Evolutionary conservation across 352 stramenopile species (phyloP).

Genomic region (Phytopythium cucurbitacearum): DNA sequence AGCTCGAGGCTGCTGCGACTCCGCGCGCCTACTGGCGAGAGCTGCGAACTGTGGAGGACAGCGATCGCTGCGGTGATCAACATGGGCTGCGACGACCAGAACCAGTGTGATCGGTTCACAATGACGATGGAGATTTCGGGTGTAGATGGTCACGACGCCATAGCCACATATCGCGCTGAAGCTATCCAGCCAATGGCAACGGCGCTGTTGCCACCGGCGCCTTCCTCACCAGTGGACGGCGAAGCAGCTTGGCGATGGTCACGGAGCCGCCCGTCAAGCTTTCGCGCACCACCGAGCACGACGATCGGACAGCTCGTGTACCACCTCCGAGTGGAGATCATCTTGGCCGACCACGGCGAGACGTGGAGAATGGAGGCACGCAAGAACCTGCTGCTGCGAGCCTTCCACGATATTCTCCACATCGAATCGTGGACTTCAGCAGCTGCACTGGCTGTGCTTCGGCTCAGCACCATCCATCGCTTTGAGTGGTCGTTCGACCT

Average conservation of each 20-base stretch:
- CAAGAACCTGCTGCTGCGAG: constrained; percentile 4
- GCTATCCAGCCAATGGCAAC: neutral
- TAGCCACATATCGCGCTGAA: neutral
- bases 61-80: neutral
- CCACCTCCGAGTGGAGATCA: neutral
- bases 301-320: neutral
- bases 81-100: neutral
- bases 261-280: neutral
- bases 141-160: neutral
- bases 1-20: constrained; percentile 1
- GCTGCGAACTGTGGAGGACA: neutral
- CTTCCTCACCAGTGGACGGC: no score
- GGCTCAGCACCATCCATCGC: neutral
- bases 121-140: neutral
- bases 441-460: neutral
- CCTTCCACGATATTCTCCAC: neutral
- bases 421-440: neutral
- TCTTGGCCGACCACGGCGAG: neutral
- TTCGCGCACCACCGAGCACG: neutral
- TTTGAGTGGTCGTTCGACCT: constrained; percentile 1
- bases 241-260: neutral
- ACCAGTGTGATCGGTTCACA: neutral
- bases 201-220: neutral
- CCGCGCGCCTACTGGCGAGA: neutral
- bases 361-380: constrained; percentile 4